phyloP scores from a whole-genome alignment of 2,329 filamentous ascomycete species.

The Aspergillus uvarum region DNA sequence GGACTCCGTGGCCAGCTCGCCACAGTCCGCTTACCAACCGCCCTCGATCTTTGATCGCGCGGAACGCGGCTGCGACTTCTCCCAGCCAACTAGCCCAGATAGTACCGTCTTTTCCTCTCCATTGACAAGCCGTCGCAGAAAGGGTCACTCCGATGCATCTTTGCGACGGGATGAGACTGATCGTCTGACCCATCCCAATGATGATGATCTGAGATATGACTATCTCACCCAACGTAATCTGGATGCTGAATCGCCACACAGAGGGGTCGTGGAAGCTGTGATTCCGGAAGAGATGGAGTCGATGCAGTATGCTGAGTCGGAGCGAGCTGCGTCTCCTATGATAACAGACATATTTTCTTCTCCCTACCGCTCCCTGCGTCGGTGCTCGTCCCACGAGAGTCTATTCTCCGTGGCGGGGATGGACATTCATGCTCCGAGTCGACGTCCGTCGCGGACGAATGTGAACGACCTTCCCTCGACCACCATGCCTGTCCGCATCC shows the following conservation, averaged over 20 bases:
- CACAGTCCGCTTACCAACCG: conserved; percentile 68
- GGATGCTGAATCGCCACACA: conserved; percentile 16
- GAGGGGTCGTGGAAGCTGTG: conserved; percentile 28
- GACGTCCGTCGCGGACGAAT: conserved; percentile 74
- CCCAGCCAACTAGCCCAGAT: conserved; percentile 76
- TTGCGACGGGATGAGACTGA: conserved; percentile 35
- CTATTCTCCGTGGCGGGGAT: conserved; percentile 83
- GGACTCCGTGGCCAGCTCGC: conserved; percentile 75
- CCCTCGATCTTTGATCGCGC: conserved; percentile 77
- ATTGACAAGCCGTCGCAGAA: conserved; percentile 60
- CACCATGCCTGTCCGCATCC: conserved; percentile 39
- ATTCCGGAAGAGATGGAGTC: conserved; percentile 43
- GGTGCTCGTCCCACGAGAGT: conserved; percentile 78
- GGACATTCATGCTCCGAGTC: conserved; percentile 81
- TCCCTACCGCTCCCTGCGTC: conserved; percentile 54
- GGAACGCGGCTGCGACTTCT: conserved; percentile 64
- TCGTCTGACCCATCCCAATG: conserved; percentile 11
- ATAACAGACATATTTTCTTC: conserved; percentile 27
- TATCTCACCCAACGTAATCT: background rate
- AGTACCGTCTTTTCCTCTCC: conserved; percentile 67
- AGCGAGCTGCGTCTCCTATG: conserved; percentile 12
- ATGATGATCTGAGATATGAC: conserved; percentile 20
- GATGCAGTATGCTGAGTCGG: conserved; percentile 16
- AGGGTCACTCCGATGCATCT: conserved; percentile 58
- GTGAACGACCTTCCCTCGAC: conserved; percentile 58